A percentile compares a stretch with the other conserved stretches of the same genome.
phyloP scores from a whole-genome alignment of 2,329 filamentous ascomycete genomes.

The Phaeosphaeriaceae sp. region DNA sequence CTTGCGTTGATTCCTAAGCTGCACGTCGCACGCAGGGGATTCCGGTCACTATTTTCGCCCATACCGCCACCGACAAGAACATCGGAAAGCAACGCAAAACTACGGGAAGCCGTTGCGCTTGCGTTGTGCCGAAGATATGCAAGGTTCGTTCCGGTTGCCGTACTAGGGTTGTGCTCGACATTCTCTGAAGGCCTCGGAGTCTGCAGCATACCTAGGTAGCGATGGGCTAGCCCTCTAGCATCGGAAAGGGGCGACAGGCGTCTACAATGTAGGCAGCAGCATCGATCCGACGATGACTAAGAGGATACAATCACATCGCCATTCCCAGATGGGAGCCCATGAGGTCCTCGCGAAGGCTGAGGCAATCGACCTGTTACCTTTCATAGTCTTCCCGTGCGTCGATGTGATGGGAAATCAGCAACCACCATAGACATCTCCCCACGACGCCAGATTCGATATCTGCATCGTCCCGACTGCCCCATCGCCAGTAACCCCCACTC shows the following conservation, averaged over 20 bases:
- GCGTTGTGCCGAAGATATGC: neutral
- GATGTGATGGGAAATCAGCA: neutral
- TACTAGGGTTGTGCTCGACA: neutral
- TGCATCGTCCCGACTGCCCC: neutral
- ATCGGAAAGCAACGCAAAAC: neutral
- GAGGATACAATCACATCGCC: neutral
- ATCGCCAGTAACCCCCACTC: neutral
- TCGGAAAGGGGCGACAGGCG: neutral
- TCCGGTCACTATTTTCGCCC: neutral
- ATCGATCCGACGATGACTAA: neutral
- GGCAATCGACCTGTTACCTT: neutral
- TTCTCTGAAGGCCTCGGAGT: neutral
- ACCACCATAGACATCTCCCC: neutral
- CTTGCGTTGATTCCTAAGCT: neutral
- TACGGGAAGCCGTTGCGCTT: neutral
- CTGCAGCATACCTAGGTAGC: neutral
- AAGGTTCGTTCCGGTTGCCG: neutral
- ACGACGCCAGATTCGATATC: neutral
- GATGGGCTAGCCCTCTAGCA: neutral
- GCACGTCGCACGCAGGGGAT: neutral
- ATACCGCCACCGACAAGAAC: neutral
- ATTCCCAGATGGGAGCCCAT: neutral
- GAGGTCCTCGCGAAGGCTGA: neutral
- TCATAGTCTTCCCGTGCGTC: neutral
- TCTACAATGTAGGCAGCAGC: neutral